Conservation (phyloP, 208 protist species). For the Trypanosoma mega region DNA sequence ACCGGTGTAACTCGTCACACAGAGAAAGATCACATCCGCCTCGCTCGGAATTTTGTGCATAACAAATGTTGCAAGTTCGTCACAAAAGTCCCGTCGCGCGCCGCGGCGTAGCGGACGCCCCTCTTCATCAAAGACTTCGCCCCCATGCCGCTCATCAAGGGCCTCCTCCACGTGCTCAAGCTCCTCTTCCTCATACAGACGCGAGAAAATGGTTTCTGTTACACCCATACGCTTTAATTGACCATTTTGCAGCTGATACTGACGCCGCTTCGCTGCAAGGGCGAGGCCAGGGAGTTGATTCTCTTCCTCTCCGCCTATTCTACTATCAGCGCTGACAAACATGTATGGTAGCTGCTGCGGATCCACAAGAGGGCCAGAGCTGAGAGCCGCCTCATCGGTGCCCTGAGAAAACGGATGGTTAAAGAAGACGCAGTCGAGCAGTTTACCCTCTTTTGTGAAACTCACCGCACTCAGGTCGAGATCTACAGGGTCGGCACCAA, state of each 20-base stretch:
- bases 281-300: slow-evolving; percentile 58
- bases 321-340: slow-evolving; percentile 82
- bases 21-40: slow-evolving; percentile 69
- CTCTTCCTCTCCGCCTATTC: slow-evolving; percentile 79
- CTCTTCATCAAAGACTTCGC: slow-evolving; percentile 25
- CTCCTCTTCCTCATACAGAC: slow-evolving; percentile 72
- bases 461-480: slow-evolving; percentile 80
- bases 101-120: slow-evolving; percentile 3
- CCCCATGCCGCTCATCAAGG: slow-evolving; percentile 33
- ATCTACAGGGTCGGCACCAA: slow-evolving; percentile 72
- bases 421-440: slow-evolving; percentile 82
- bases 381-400: slow-evolving; percentile 52
- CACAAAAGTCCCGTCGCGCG: slow-evolving; percentile 45
- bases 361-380: slow-evolving; percentile 36
- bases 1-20: slow-evolving; percentile 77
- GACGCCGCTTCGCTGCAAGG: slow-evolving; percentile 43
- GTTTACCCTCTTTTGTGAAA: slow-evolving; percentile 72
- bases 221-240: slow-evolving; percentile 33
- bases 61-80: slow-evolving; percentile 77
- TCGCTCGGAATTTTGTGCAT: slow-evolving; percentile 72
- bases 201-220: slow-evolving; percentile 50
- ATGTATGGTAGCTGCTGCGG: slow-evolving; percentile 69
- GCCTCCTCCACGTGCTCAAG: slow-evolving; percentile 52
- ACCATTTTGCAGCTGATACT: slow-evolving; percentile 24
- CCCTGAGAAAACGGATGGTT: slow-evolving; percentile 74